Conservation (phyloP, 345 rosid species). For the Lenwebbia sp. region DNA sequence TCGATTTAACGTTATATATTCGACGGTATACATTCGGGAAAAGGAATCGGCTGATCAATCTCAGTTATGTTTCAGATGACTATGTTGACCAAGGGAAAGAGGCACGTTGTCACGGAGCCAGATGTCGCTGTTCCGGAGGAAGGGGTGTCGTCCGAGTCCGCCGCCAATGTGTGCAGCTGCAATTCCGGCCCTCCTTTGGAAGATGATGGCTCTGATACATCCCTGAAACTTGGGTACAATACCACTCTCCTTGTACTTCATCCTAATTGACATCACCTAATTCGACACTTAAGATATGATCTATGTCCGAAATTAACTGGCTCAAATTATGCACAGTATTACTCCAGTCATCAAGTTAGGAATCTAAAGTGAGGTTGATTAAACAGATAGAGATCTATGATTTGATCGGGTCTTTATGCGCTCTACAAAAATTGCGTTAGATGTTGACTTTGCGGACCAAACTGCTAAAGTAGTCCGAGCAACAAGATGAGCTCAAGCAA, state of each 20-base stretch:
- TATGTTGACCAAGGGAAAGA: constrained; percentile 19
- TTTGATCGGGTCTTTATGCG: background rate
- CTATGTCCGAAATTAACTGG: background rate
- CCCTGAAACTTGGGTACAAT: constrained; percentile 38
- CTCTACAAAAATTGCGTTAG: background rate
- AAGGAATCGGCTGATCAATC: background rate
- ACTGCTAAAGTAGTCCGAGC: background rate
- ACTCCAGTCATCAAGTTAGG: background rate
- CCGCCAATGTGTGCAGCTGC: constrained; percentile 39
- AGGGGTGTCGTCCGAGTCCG: constrained; percentile 56
- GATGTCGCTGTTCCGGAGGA: constrained; percentile 30
- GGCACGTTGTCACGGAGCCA: constrained; percentile 4
- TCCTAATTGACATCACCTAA: background rate
- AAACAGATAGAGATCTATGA: background rate
- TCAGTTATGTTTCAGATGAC: constrained; percentile 17
- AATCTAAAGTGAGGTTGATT: background rate
- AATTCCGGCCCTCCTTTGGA: constrained; percentile 46
- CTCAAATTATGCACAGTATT: background rate
- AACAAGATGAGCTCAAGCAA: background rate
- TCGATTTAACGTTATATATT: background rate
- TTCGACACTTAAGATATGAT: background rate
- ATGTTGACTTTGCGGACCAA: background rate
- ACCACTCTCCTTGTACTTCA: background rate
- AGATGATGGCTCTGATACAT: constrained; percentile 47
- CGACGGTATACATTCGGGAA: background rate